Base-by-base conservation (phyloP, 345 rosid genomes). In the Rhizophora apiculata region DNA sequence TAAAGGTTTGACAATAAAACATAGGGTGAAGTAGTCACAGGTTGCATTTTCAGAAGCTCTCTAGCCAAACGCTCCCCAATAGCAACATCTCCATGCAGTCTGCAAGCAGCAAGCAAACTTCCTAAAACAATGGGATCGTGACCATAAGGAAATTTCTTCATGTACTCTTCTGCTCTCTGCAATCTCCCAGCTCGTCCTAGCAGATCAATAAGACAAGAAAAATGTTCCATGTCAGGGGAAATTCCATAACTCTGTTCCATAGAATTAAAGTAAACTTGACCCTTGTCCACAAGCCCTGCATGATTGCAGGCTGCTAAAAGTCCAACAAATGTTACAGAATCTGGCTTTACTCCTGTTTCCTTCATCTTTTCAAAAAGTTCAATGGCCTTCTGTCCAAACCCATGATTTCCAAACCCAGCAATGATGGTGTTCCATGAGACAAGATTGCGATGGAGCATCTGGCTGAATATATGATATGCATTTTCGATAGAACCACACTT, bases 361-460 rank as follows among this genome's bases (percentile, higher is more conserved):
- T 68, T 82, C 88, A 86, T 83, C 75, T 78, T 74, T 72, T 81
- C 79, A 13, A 83, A 89, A 73, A 73, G 79, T 52, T 78, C 80
- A 9, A 86, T 24, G 59, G 87, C 88, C 71, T 68, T 80, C 62
- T 58, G 57, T 22, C 86, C 87, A 24, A 82, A 80, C 31, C 94
- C 89, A 39, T 88, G 89, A 74, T 83, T 81, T 26, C 85, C 94
- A 37, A 69, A 78, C 39, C 76, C 94, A 68, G 82, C 75, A 69
- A 88, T 82, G 36, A 88, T 79, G 68, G 89, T 86, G 72, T 88
- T 88, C 89, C 89, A 86, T 4, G 91, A 82, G 62, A 88, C 82
- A 52, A 82, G 76, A 78, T 85, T 85, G 31, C 30, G 80, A 43
- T 53, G 70, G 31, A 37, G 53, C 88, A 85, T 89, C 65, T 62